Evolutionary conservation across 805 yeast species (phyloP).

Genomic region (Hanseniaspora hatyaiensis): DNA sequence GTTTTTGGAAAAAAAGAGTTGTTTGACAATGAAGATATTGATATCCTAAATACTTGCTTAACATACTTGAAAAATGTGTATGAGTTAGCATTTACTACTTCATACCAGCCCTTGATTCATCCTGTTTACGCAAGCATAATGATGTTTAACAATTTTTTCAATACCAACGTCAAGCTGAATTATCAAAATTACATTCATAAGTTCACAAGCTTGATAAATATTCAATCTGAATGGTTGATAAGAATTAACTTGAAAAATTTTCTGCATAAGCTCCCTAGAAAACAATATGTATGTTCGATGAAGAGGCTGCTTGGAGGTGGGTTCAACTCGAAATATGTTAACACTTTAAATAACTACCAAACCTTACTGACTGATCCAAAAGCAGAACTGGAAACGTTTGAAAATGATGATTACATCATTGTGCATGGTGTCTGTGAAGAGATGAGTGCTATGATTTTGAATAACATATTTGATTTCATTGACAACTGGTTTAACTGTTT

Average conservation of each 20-base stretch:
- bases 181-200: background rate
- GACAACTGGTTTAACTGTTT: conserved; percentile 7
- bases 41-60: conserved; percentile 1
- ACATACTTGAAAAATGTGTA: background rate
- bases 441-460: background rate
- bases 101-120: conserved; percentile 15
- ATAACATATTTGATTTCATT: conserved; percentile 5
- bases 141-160: conserved; percentile 6
- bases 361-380: background rate
- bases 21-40: background rate
- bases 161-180: background rate
- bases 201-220: conserved; percentile 2
- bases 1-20: conserved; percentile 1
- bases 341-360: background rate
- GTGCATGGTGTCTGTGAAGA: conserved; percentile 4
- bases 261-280: conserved; percentile 12
- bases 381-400: background rate
- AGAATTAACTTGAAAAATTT: conserved; percentile 13
- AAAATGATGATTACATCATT: conserved; percentile 6
- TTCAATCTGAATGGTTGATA: conserved; percentile 13
- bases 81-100: conserved; percentile 8
- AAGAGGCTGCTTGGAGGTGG: conserved; percentile 8
- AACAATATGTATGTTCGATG: conserved; percentile 5
- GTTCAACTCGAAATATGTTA: background rate
- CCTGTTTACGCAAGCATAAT: conserved; percentile 1